Percentiles rank a stretch among this genome's conserved stretches.
Evolutionary conservation across 495 filamentous ascomycete genomes (phyloP).

Genomic region (Echria macrotheca): DNA sequence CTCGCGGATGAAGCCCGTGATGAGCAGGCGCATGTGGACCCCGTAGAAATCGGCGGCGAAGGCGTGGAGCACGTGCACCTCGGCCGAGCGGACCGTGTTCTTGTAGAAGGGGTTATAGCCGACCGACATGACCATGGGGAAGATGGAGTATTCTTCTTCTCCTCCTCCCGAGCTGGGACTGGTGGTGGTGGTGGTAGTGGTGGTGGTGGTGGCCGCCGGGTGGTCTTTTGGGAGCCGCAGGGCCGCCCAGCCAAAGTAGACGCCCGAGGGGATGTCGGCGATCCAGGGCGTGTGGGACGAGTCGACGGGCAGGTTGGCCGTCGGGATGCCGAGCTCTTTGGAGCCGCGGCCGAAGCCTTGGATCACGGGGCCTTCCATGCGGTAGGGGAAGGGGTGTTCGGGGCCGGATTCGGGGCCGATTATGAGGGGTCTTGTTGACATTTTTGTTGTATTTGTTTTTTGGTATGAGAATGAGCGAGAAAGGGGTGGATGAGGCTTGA

Average conservation of each 20-base stretch:
- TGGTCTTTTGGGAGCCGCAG: conserved; percentile 46
- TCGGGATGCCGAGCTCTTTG: conserved; percentile 94
- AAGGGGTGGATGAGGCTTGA: neutral
- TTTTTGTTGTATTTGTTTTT: neutral
- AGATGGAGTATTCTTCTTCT: conserved; percentile 44
- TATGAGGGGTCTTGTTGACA: conserved; percentile 44
- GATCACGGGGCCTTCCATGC: conserved; percentile 76
- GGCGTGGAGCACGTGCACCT: conserved; percentile 82
- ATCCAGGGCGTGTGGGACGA: conserved; percentile 61
- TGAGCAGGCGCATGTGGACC: conserved; percentile 64
- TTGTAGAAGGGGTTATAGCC: conserved; percentile 97
- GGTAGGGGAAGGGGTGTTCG: conserved; percentile 70
- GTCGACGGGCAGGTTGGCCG: conserved; percentile 88
- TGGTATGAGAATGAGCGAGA: neutral
- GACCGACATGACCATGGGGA: conserved; percentile 88
- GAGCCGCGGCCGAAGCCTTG: conserved; percentile 91
- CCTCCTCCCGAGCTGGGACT: too few species aligned
- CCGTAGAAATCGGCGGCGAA: conserved; percentile 81
- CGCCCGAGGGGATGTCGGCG: conserved; percentile 62
- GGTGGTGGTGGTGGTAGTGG: too few species aligned
- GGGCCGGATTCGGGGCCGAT: conserved; percentile 69
- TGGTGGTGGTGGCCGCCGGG: conserved; percentile 17
- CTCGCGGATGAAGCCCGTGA: conserved; percentile 82
- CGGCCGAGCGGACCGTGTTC: conserved; percentile 73
- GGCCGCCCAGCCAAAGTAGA: conserved; percentile 88